phyloP scores from a whole-genome alignment of 352 stramenopile species.

The Phytophthora vignae region DNA sequence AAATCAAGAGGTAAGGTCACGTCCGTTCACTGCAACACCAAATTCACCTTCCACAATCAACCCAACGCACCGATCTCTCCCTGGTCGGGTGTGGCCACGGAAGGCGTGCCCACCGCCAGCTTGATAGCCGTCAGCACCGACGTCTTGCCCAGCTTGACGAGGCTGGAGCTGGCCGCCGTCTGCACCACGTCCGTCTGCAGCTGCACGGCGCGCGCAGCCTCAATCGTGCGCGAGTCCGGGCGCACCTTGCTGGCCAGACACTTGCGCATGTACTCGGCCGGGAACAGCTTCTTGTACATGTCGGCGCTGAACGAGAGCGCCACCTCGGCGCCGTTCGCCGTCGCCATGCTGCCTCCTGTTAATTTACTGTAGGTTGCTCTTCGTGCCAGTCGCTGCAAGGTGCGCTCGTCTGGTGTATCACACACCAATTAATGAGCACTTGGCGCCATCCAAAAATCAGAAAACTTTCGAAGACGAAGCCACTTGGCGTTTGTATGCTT shows the following conservation, averaged over 20 bases:
- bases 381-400: background rate
- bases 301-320: constrained; percentile 68
- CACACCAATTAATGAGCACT: background rate
- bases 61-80: constrained; percentile 67
- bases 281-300: constrained; percentile 83
- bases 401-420: background rate
- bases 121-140: constrained; percentile 78
- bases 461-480: too few species aligned
- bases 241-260: constrained; percentile 72
- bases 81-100: constrained; percentile 74
- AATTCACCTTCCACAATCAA: background rate
- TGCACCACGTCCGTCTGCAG: constrained; percentile 74
- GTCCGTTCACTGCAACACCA: constrained; percentile 3
- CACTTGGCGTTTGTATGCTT: constrained; percentile 11
- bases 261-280: constrained; percentile 69
- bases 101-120: constrained; percentile 74
- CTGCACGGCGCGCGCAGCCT: constrained; percentile 57
- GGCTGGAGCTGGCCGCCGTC: constrained; percentile 70
- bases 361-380: too few species aligned
- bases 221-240: constrained; percentile 60
- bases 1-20: background rate
- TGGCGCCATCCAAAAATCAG: too few species aligned
- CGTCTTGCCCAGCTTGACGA: constrained; percentile 81
- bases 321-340: constrained; percentile 23
- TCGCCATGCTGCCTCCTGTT: constrained; percentile 8